Evolutionary conservation across 352 stramenopile genomes (phyloP), one percentile per base, ranked within the genome.

Genomic region (Phytophthora capsici): DNA sequence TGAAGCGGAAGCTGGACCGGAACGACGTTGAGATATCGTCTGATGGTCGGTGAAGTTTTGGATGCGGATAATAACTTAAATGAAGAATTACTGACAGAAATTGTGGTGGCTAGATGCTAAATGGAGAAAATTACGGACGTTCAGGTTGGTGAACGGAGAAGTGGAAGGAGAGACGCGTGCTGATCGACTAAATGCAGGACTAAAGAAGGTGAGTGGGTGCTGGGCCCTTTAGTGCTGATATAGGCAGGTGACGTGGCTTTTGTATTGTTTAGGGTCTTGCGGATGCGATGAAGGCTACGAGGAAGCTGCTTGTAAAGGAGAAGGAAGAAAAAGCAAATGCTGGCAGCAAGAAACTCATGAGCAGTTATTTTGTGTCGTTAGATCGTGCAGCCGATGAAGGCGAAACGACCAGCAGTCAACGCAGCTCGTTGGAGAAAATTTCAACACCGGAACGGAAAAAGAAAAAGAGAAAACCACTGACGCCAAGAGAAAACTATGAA

Each of bases 111-210:
- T 67, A 92, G 83, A 75, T 48, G 74, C 78, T 32, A 87, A 90
- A 30, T 93, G 84, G 84, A 67, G 84, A 40, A 93, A 93, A 60
- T 76, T 93, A 54, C 78, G 84, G 26, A 93, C 84, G 44, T 93
- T 90, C 47, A 71, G 63, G 16, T 69, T 93, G 17, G 69, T 89
- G 6, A 66, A 87, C 52, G 82, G 84, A 50, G 63, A 87, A 53
- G 79, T 88, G 12, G 71, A 88, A 34, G 84, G 77, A 30, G 63
- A 77, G 32, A 93, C 84, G 7, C 66, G 78, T 32, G 80, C 84
- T 5, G 77, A 90, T 56, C 60, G 63, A 0, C 41, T 93, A 38
- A 91, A 93, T 69, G 73, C 70, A 37, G 78, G 63, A 0, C 32
- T 92, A 6, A 78, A 84, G 40, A 75, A 71, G 68, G 84, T 88